Conservation (phyloP, 2,329 filamentous ascomycete genomes). For the Chrysoporthe cubensis region DNA sequence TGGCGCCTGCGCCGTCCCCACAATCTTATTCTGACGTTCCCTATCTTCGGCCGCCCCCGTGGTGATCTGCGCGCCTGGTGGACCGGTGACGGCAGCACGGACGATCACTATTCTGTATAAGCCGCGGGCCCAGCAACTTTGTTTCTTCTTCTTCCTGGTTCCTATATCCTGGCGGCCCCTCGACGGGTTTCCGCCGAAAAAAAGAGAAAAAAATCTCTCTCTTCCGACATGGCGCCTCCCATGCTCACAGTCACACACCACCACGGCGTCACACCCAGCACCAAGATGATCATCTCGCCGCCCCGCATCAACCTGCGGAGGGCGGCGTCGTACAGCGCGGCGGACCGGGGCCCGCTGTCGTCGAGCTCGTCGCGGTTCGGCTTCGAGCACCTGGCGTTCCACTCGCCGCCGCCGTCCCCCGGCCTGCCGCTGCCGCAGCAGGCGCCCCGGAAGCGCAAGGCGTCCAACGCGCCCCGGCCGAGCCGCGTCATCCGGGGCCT, state of each 20-base stretch:
- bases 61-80: constrained; percentile 17
- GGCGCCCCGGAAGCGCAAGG: constrained; percentile 67
- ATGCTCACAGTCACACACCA: constrained; percentile 27
- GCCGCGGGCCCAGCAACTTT: not conserved
- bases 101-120: constrained; percentile 19
- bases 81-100: constrained; percentile 22
- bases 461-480: constrained; percentile 58
- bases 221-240: constrained; percentile 22
- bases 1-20: not conserved
- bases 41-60: not conserved
- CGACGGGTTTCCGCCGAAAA: not conserved
- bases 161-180: not conserved
- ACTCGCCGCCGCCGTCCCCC: constrained; percentile 70
- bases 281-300: constrained; percentile 57
- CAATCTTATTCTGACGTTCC: not conserved
- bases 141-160: not conserved
- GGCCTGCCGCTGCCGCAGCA: constrained; percentile 65
- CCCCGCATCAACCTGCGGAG: constrained; percentile 63
- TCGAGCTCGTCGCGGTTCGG: constrained; percentile 66
- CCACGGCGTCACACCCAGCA: constrained; percentile 30
- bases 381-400: constrained; percentile 70
- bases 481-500: constrained; percentile 61
- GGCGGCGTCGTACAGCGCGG: constrained; percentile 59
- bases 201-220: not conserved
- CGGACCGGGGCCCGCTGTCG: constrained; percentile 58